Evolutionary conservation across 352 stramenopile species (phyloP).

Genomic region (Blastocystis sp.): DNA sequence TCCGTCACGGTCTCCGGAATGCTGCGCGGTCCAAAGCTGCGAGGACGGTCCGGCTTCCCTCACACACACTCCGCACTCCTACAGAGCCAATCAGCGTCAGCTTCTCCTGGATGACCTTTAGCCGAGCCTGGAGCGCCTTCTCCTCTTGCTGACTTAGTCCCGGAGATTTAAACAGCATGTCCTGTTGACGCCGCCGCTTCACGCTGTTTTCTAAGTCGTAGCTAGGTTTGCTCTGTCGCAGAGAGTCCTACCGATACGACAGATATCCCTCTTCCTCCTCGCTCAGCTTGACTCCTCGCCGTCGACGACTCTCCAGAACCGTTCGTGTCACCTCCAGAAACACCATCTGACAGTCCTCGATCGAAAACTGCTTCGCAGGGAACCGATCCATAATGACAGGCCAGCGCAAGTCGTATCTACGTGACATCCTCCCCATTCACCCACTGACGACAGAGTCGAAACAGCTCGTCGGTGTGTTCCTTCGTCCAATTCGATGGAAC

Average conservation of each 20-base stretch:
- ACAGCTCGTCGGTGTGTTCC: constrained; percentile 50
- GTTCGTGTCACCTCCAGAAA: background rate
- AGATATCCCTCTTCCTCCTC: background rate
- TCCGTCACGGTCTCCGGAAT: background rate
- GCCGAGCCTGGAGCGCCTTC: background rate
- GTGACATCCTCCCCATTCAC: background rate
- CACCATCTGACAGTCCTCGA: background rate
- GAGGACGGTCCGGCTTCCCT: background rate
- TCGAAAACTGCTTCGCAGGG: background rate
- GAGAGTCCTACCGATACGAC: background rate
- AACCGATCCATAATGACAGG: constrained; percentile 50
- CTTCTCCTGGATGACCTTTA: background rate
- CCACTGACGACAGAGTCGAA: constrained; percentile 25
- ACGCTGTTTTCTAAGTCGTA: constrained; percentile 3
- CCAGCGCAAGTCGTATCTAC: constrained; percentile 55
- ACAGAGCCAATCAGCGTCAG: constrained; percentile 13
- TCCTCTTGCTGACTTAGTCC: background rate
- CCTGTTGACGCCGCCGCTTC: background rate
- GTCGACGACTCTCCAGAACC: background rate
- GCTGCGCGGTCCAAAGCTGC: background rate
- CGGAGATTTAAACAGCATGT: background rate
- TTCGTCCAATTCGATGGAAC: constrained; percentile 8
- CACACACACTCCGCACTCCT: background rate
- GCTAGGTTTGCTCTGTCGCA: background rate
- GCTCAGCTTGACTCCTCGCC: background rate